Evolutionary conservation across 2,329 filamentous ascomycete genomes (phyloP), one percentile per base, ranked within the genome.

Genomic region (Penicillium aurantiogriseum): DNA sequence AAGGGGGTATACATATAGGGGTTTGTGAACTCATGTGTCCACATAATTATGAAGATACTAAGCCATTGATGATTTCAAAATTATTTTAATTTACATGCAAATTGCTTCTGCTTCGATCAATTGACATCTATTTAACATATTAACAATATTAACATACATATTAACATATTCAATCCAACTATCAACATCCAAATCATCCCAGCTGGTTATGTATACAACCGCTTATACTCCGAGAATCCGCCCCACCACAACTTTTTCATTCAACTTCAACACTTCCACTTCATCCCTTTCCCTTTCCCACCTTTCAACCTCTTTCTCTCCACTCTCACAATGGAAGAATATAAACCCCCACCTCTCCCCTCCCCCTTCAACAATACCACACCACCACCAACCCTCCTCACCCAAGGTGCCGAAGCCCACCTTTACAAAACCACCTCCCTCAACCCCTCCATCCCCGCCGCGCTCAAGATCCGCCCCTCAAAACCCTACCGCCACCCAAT

Each of bases 391-490:
- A 75, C 72, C 48, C 89, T 96, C 69, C 85, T 97, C 67, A 88
- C 91, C 56, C 94, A 97, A 82, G 94, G 94, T 77, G 94, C 94
- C 72, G 94, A 99, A 84, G 92, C 91, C 59, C 91, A 93, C 63
- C 85, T 99, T 71, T 97, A 95, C 85, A 88, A 87, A 74, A 93
- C 91, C 19, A 87, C 85, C 54, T 95, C 91, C 77, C 87, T 97
- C 54, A 74, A 83, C 1, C 83, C 89, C 39, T 73, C 80, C 56
- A 80, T 85, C 10, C 85, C 88, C 15, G 89, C 87, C 71, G 91
- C 93, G 0, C 85, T 97, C 61, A 99, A 99, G 79, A 87, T 95
- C 81, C 90, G 94, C 0, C 92, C 93, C 0, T 82, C 87, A 27
- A 99, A 99, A 78, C 85, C 90, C 27, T 99, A 96, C 83, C 86